Conservation (phyloP, 352 stramenopile species). For the Pythium rishiriense region DNA sequence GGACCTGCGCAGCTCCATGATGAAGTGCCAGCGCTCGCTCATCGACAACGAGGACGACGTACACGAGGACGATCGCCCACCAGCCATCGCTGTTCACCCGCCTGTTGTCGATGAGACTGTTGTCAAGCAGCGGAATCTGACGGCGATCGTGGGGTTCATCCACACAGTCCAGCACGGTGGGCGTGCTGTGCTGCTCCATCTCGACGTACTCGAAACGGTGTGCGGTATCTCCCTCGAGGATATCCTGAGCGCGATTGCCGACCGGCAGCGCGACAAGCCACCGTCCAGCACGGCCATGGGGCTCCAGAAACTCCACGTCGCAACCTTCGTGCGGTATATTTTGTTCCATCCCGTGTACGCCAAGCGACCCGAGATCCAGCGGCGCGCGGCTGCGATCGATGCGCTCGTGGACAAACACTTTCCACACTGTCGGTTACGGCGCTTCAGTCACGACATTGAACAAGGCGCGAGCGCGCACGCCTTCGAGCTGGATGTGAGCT, state of each 20-base stretch:
- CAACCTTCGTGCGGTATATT: constrained; percentile 73
- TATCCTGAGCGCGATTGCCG: constrained; percentile 55
- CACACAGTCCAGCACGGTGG: constrained; percentile 50
- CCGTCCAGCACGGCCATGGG: constrained; percentile 24
- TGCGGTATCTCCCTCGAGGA: constrained; percentile 51
- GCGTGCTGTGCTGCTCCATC: constrained; percentile 59
- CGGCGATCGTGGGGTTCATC: constrained; percentile 50
- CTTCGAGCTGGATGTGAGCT: constrained; percentile 23
- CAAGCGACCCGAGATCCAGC: constrained; percentile 44
- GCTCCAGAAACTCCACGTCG: constrained; percentile 48
- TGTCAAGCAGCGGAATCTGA: constrained; percentile 40
- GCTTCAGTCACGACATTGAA: constrained; percentile 64
- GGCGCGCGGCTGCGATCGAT: constrained; percentile 34
- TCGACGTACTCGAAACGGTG: constrained; percentile 42
- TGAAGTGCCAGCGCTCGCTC: constrained; percentile 51
- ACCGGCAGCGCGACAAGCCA: constrained; percentile 47
- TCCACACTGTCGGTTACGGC: constrained; percentile 59
- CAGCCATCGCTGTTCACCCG: background rate
- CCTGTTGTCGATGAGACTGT: constrained; percentile 32
- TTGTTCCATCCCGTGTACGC: constrained; percentile 76
- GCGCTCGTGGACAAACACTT: constrained; percentile 70
- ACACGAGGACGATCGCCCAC: background rate
- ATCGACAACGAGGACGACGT: constrained; percentile 28
- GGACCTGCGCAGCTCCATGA: constrained; percentile 63
- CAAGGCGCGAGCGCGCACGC: constrained; percentile 16